Evolutionary conservation across 2,329 filamentous ascomycete species (phyloP).

Genomic region (Ceratocystiopsis sp.): DNA sequence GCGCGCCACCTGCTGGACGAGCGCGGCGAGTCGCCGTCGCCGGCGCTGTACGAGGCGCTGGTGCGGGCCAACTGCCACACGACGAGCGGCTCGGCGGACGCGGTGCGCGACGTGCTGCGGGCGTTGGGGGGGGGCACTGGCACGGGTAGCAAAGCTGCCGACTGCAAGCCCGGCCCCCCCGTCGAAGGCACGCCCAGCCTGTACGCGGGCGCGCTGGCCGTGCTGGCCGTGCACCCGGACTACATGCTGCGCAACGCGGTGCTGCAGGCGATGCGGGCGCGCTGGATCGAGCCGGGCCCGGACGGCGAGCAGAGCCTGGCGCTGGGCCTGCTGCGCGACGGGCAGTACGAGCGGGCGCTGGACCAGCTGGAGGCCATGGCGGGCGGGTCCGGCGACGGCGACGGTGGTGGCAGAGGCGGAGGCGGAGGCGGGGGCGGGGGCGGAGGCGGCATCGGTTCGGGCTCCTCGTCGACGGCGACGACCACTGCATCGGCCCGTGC

Average conservation of each 20-base stretch:
- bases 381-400: conserved; percentile 16
- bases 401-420: too few species aligned
- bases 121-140: conserved; percentile 35
- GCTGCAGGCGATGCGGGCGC: conserved; percentile 53
- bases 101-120: conserved; percentile 44
- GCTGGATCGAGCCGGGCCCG: conserved; percentile 49
- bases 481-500: not conserved
- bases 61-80: conserved; percentile 54
- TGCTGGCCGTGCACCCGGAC: conserved; percentile 70
- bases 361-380: conserved; percentile 51
- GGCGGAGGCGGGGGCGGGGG: too few species aligned
- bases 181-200: conserved; percentile 47
- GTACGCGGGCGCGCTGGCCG: conserved; percentile 56
- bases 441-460: too few species aligned
- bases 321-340: conserved; percentile 61
- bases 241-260: conserved; percentile 58
- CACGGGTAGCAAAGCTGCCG: too few species aligned
- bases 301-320: conserved; percentile 50
- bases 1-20: conserved; percentile 41
- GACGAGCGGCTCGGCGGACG: conserved; percentile 46
- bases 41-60: conserved; percentile 54
- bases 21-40: conserved; percentile 36
- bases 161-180: conserved; percentile 4
- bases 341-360: conserved; percentile 67
- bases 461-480: too few species aligned